Percentiles rank a stretch among this genome's conserved stretches.
These are phyloP conservation scores for Podospora tetraspora DNA, from an alignment of 495 filamentous ascomycete genomes.

Conservation along the genomic window DNA sequence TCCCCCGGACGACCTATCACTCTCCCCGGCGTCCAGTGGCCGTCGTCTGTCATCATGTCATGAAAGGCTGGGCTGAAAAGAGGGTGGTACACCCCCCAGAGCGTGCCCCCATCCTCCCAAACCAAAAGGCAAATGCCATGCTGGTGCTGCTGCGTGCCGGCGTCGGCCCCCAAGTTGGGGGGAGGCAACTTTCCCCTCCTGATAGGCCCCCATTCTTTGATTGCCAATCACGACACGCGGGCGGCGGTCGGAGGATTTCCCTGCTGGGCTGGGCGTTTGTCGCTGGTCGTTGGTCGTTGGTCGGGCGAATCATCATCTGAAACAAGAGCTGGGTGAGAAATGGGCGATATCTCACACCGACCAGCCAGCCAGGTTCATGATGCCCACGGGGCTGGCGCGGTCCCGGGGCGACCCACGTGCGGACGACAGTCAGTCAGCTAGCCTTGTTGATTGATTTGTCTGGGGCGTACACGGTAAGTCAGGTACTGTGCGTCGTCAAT, in stretches of 20 bases:
- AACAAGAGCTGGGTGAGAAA: not conserved
- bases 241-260: constrained; percentile 5
- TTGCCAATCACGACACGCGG: not conserved
- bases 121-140: not conserved
- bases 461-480: not conserved
- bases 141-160: too few species aligned
- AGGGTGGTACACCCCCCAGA: not conserved
- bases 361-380: not conserved
- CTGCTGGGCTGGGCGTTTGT: constrained; percentile 2
- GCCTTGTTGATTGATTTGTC: not conserved
- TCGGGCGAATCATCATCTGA: constrained; percentile 9
- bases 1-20: not conserved
- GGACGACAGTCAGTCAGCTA: not conserved
- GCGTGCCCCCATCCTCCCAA: not conserved
- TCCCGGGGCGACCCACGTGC: not conserved
- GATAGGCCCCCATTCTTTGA: constrained; percentile 7
- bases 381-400: too few species aligned
- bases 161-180: not conserved
- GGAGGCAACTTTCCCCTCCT: not conserved
- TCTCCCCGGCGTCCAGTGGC: not conserved
- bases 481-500: not conserved
- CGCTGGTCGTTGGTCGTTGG: not conserved
- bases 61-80: not conserved
- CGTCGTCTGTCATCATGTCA: not conserved
- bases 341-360: not conserved